Percentiles rank a stretch among this genome's conserved stretches.
phyloP scores from a whole-genome alignment of 768 basidiomycete genomes.

The Tulasnella calospora region DNA sequence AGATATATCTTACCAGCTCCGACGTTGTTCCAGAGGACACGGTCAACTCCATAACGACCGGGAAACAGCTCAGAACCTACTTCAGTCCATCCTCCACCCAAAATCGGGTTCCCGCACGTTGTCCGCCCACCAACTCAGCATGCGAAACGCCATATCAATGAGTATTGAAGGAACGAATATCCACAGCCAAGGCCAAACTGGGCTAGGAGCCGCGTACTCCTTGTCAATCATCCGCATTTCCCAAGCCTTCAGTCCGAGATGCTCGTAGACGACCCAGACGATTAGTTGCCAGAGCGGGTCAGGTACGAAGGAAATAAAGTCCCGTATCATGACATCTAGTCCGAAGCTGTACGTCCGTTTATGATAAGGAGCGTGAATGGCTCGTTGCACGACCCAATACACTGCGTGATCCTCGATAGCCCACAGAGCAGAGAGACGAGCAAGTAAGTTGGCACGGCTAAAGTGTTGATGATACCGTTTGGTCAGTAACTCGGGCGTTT shows the following conservation, averaged over 20 bases:
- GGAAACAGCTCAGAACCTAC: background rate
- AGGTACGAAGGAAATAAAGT: conserved; percentile 1
- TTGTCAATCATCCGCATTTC: conserved; percentile 16
- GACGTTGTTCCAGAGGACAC: background rate
- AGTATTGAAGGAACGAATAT: background rate
- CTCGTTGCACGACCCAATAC: conserved; percentile 25
- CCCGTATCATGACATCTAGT: conserved; percentile 21
- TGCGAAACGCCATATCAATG: background rate
- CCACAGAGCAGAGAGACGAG: conserved; percentile 27
- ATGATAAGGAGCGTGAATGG: conserved; percentile 24
- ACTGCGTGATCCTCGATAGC: conserved; percentile 27
- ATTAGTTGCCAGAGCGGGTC: conserved; percentile 16
- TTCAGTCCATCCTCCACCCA: background rate
- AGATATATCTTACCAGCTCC: background rate
- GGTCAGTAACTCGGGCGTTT: background rate
- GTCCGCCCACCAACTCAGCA: background rate
- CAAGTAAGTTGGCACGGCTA: conserved; percentile 21
- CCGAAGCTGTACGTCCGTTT: conserved; percentile 24
- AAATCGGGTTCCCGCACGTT: background rate
- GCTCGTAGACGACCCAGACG: conserved; percentile 18
- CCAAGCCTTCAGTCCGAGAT: background rate
- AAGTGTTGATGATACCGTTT: background rate
- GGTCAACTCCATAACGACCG: background rate
- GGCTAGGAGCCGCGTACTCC: background rate
- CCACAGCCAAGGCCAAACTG: conserved; percentile 1